These are phyloP conservation scores for Plectosphaerella cucumerina DNA, from an alignment of 2,329 filamentous ascomycete species.

Conservation along the genomic window DNA sequence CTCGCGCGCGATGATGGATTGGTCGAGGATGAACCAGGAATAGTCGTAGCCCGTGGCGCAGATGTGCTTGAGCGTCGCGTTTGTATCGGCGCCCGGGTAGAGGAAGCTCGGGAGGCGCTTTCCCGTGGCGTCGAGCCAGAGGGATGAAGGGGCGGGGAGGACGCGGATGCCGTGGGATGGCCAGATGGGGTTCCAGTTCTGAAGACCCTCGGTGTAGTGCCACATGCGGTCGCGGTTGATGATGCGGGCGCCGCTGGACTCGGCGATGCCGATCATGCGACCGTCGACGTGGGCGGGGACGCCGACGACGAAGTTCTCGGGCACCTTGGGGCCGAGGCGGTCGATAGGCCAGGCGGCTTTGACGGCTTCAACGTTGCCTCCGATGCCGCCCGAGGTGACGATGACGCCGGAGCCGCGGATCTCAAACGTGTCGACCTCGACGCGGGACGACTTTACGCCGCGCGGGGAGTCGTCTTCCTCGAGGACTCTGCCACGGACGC, in stretches of 20 bases:
- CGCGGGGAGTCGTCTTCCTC: conserved; percentile 43
- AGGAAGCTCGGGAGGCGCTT: conserved; percentile 53
- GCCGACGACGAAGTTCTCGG: conserved; percentile 53
- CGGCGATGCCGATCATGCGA: conserved; percentile 55
- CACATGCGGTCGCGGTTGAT: conserved; percentile 63
- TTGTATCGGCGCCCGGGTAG: conserved; percentile 54
- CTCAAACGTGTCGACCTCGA: conserved; percentile 46
- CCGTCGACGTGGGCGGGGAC: conserved; percentile 63
- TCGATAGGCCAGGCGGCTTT: conserved; percentile 55
- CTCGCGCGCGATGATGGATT: conserved; percentile 55
- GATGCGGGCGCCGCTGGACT: conserved; percentile 46
- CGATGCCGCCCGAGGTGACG: conserved; percentile 55
- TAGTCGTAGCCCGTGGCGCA: conserved; percentile 59
- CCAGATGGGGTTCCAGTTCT: conserved; percentile 62
- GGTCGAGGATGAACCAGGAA: conserved; percentile 58
- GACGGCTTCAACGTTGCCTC: conserved; percentile 57
- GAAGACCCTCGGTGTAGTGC: conserved; percentile 61
- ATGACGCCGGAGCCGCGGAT: conserved; percentile 48
- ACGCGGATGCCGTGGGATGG: conserved; percentile 57
- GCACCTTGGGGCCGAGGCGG: conserved; percentile 51
- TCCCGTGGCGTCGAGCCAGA: conserved; percentile 59
- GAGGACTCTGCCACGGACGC: conserved; percentile 50
- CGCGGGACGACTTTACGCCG: conserved; percentile 48
- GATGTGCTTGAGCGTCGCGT: conserved; percentile 55
- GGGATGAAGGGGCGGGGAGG: conserved; percentile 55